Conservation (phyloP, 2,329 filamentous ascomycete species). For the Ophiostoma sp. region DNA sequence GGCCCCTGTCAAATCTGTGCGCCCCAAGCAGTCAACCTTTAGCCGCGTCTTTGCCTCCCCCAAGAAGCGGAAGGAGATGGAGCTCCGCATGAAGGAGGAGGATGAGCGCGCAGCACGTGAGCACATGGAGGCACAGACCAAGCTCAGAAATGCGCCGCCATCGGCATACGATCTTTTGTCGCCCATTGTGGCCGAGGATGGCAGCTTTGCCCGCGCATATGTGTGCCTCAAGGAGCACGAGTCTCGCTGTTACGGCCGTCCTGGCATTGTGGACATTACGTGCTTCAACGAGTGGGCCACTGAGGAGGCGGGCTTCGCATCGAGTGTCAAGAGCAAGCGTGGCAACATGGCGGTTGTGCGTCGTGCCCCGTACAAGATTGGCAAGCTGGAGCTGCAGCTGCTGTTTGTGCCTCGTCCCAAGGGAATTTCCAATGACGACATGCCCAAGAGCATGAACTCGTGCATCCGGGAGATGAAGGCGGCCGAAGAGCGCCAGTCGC, state of each 20-base stretch:
- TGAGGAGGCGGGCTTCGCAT: slow-evolving; percentile 71
- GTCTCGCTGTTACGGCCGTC: slow-evolving; percentile 77
- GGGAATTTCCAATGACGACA: slow-evolving; percentile 81
- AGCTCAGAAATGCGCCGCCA: slow-evolving; percentile 58
- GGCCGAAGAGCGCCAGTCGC: slow-evolving; percentile 71
- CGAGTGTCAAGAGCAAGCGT: slow-evolving; percentile 92
- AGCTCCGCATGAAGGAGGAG: slow-evolving; percentile 76
- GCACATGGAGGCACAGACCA: slow-evolving; percentile 58
- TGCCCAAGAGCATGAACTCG: slow-evolving; percentile 99
- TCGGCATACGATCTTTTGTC: slow-evolving; percentile 83
- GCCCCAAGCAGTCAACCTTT: slow-evolving; percentile 80
- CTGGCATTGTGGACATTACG: slow-evolving; percentile 79
- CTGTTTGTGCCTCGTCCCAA: slow-evolving; percentile 92
- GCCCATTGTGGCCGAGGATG: slow-evolving; percentile 80
- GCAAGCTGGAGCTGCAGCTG: slow-evolving; percentile 88
- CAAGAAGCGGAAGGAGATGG: slow-evolving; percentile 93
- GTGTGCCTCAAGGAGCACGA: slow-evolving; percentile 93
- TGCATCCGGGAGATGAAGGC: slow-evolving; percentile 91
- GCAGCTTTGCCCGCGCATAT: slow-evolving; percentile 90
- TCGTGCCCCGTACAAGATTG: slow-evolving; percentile 91
- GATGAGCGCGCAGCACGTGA: slow-evolving; percentile 65
- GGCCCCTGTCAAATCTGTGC: slow-evolving; percentile 57
- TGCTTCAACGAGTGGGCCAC: slow-evolving; percentile 99
- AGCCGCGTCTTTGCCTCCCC: slow-evolving; percentile 89
- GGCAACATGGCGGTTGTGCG: slow-evolving; percentile 65